These are phyloP conservation scores for Tetramitus jugosus DNA, from an alignment of 208 protist genomes.

Conservation along the genomic window DNA sequence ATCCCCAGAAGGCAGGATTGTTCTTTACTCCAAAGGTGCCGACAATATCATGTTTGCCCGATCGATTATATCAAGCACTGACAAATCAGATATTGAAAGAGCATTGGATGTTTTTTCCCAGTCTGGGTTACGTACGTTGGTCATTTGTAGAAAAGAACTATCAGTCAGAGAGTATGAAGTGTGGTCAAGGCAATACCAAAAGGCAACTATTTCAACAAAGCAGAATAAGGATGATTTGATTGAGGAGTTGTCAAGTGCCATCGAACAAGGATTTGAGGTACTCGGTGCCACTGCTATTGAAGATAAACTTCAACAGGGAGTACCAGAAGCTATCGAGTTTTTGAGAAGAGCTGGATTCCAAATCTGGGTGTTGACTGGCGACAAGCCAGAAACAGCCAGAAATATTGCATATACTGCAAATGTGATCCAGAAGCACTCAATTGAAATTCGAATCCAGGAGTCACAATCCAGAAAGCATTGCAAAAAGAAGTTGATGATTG, in stretches of 20 bases:
- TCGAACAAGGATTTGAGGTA: conserved; percentile 70
- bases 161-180: conserved; percentile 46
- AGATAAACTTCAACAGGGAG: conserved; percentile 86
- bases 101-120: conserved; percentile 50
- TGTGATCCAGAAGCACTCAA: conserved; percentile 45
- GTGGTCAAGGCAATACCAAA: conserved; percentile 55
- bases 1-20: conserved; percentile 48
- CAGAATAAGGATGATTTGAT: conserved; percentile 49
- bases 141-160: conserved; percentile 55
- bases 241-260: conserved; percentile 49
- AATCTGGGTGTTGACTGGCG: conserved; percentile 95
- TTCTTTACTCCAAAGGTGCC: conserved; percentile 64
- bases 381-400: conserved; percentile 93
- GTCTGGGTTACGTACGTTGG: conserved; percentile 59
- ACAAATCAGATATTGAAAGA: conserved; percentile 33
- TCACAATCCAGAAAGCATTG: neutral
- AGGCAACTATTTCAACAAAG: conserved; percentile 52
- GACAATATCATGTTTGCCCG: conserved; percentile 62
- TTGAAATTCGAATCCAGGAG: conserved; percentile 30
- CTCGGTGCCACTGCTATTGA: conserved; percentile 84
- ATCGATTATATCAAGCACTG: conserved; percentile 39
- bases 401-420: conserved; percentile 70
- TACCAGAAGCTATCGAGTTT: conserved; percentile 77
- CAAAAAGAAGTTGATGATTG: conserved; percentile 26
- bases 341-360: conserved; percentile 68